Conservation (phyloP, 257 asterid species). For the Solanum habrochaites region DNA sequence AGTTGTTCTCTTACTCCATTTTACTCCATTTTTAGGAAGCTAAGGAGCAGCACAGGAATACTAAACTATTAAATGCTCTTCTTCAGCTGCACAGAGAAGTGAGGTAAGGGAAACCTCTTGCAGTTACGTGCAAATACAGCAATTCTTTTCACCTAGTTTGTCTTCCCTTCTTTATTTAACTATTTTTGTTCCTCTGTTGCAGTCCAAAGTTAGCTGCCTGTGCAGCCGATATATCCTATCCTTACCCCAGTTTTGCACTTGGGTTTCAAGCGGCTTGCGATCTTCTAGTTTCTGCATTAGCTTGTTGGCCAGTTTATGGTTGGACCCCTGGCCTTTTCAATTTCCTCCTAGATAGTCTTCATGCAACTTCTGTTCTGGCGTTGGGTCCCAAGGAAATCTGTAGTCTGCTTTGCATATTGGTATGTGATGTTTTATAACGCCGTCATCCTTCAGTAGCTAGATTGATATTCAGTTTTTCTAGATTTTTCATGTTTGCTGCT, state of each 20-base stretch:
- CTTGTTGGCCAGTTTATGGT: constrained; percentile 94
- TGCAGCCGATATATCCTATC: constrained; percentile 52
- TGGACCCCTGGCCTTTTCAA: constrained; percentile 95
- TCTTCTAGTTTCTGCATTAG: constrained; percentile 81
- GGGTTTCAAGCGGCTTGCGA: constrained; percentile 86
- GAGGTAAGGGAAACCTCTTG: constrained; percentile 40
- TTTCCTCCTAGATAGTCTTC: constrained; percentile 55
- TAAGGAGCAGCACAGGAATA: constrained; percentile 92
- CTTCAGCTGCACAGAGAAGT: constrained; percentile 78
- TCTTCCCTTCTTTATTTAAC: background rate
- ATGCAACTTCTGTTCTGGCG: constrained; percentile 67
- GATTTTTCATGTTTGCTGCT: background rate
- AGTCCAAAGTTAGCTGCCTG: constrained; percentile 92
- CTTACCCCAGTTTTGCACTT: constrained; percentile 67
- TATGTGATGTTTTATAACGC: constrained; percentile 22
- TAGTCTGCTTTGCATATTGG: constrained; percentile 83
- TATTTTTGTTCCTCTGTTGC: constrained; percentile 22
- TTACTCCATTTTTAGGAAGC: constrained; percentile 41
- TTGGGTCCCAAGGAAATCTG: constrained; percentile 95
- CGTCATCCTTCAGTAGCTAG: constrained; percentile 5
- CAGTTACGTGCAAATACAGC: background rate
- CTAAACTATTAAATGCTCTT: constrained; percentile 72
- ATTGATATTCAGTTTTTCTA: background rate
- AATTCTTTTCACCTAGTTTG: background rate
- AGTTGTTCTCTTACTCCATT: background rate